A percentile compares a stretch with the other conserved stretches of the same genome.
Conservation (phyloP, 2,329 filamentous ascomycete species). For the Penicillium sp. region DNA sequence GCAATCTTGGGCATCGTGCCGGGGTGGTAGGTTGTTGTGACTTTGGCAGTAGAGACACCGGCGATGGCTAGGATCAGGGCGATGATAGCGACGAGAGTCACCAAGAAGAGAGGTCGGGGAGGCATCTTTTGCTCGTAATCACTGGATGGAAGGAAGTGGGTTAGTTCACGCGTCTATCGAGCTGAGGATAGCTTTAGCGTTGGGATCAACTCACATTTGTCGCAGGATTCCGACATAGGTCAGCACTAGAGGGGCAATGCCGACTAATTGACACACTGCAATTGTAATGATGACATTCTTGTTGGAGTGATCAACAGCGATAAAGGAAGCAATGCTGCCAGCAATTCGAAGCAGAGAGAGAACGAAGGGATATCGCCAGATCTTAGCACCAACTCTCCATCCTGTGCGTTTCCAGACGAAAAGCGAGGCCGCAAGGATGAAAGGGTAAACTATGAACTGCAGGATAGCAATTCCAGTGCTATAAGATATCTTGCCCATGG, state of each 20-base stretch:
- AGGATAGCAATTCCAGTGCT: slow-evolving; percentile 35
- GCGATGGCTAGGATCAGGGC: slow-evolving; percentile 31
- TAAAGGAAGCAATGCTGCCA: slow-evolving; percentile 30
- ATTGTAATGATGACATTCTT: slow-evolving; percentile 23
- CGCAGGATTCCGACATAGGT: slow-evolving; percentile 32
- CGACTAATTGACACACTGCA: slow-evolving; percentile 35
- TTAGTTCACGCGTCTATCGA: too few species aligned
- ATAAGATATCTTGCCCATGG: slow-evolving; percentile 30
- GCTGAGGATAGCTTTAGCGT: too few species aligned
- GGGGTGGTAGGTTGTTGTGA: slow-evolving; percentile 6
- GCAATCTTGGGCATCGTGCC: slow-evolving; percentile 23
- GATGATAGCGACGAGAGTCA: slow-evolving; percentile 21
- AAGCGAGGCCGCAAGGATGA: slow-evolving; percentile 28
- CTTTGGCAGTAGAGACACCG: slow-evolving; percentile 20
- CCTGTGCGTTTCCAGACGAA: slow-evolving; percentile 34
- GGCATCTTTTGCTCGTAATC: slow-evolving; percentile 20
- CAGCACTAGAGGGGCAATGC: slow-evolving; percentile 33
- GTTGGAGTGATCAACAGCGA: slow-evolving; percentile 18
- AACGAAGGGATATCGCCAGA: slow-evolving; percentile 32
- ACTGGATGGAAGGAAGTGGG: background rate
- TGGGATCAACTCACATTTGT: slow-evolving; percentile 33
- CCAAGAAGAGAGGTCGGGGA: slow-evolving; percentile 8
- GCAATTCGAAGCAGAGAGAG: slow-evolving; percentile 36
- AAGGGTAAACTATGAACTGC: slow-evolving; percentile 33
- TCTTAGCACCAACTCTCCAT: slow-evolving; percentile 31